These are phyloP conservation scores for Citrullus colocynthis DNA, from an alignment of 306 rosid genomes.

Conservation along the genomic window DNA sequence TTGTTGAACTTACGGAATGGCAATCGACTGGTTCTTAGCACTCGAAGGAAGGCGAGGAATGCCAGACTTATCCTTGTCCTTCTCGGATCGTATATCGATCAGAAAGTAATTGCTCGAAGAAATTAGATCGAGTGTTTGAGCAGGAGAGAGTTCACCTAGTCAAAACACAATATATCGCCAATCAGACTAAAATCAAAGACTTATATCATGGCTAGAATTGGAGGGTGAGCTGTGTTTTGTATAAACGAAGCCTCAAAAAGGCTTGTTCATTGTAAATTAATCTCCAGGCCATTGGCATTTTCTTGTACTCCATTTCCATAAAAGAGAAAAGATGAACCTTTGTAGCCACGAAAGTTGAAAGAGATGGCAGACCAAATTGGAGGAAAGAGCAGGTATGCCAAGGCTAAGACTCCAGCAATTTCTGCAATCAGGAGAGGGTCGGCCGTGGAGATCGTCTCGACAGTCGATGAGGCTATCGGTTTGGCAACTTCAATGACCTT, in stretches of 20 bases:
- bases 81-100: conserved; percentile 76
- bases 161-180: background rate
- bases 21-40: conserved; percentile 52
- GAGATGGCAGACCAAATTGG: conserved; percentile 72
- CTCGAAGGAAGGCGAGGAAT: conserved; percentile 87
- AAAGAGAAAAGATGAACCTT: conserved; percentile 38
- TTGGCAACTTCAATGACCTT: conserved; percentile 73
- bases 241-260: background rate
- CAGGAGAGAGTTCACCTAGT: conserved; percentile 70
- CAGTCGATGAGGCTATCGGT: conserved; percentile 73
- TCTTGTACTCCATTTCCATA: conserved; percentile 4
- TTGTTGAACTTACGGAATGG: conserved; percentile 69
- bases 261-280: too few species aligned
- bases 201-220: background rate
- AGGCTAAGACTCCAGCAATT: conserved; percentile 58
- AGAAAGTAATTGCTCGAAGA: conserved; percentile 42
- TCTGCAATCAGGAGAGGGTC: conserved; percentile 68
- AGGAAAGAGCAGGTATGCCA: conserved; percentile 68
- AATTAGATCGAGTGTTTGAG: conserved; percentile 80
- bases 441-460: conserved; percentile 54
- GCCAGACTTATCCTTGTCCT: conserved; percentile 81
- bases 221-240: background rate
- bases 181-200: background rate
- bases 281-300: background rate
- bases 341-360: conserved; percentile 64